A percentile compares a stretch with the other conserved stretches of the same genome.
These are phyloP conservation scores for Emericellopsis terricola DNA, from an alignment of 495 filamentous ascomycete species.

Conservation along the genomic window DNA sequence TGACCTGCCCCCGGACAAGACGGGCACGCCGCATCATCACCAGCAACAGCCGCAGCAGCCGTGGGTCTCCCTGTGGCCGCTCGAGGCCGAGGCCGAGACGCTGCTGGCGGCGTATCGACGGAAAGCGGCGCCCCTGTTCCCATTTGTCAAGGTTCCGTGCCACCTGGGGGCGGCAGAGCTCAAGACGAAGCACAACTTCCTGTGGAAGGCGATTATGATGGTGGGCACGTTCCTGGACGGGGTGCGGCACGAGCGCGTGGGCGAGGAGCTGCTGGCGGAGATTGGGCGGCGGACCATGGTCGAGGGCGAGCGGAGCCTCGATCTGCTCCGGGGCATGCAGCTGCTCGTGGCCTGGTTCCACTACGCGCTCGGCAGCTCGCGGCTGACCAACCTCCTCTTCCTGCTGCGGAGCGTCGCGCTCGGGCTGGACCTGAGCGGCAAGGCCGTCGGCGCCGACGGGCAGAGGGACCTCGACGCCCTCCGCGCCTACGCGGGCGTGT, in stretches of 20 bases:
- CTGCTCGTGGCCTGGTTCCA: conserved; percentile 13
- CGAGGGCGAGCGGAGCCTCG: conserved; percentile 7
- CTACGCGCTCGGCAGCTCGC: conserved; percentile 11
- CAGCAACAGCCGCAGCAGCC: not conserved
- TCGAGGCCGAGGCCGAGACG: conserved; percentile 9
- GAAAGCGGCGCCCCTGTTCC: conserved; percentile 7
- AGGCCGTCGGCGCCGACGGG: not conserved
- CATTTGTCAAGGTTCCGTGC: conserved; percentile 10
- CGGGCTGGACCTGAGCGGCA: conserved; percentile 6
- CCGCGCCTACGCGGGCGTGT: conserved; percentile 13
- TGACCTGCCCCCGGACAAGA: not conserved
- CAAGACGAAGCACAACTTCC: conserved; percentile 8
- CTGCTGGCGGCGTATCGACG: conserved; percentile 6
- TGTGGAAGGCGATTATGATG: conserved; percentile 18
- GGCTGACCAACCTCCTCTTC: conserved; percentile 15
- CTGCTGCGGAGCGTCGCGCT: conserved; percentile 10
- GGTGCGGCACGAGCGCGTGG: conserved; percentile 8
- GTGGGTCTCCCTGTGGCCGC: conserved; percentile 7
- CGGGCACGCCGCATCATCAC: not conserved
- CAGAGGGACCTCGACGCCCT: conserved; percentile 8
- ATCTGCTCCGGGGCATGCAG: conserved; percentile 13
- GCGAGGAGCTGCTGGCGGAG: conserved; percentile 10
- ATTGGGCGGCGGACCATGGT: conserved; percentile 8
- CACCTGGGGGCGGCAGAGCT: conserved; percentile 8
- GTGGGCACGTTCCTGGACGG: conserved; percentile 11